Evolutionary conservation across 345 rosid species (phyloP), one percentile per base, ranked within the genome.

Genomic region (Populus pruinosa): DNA sequence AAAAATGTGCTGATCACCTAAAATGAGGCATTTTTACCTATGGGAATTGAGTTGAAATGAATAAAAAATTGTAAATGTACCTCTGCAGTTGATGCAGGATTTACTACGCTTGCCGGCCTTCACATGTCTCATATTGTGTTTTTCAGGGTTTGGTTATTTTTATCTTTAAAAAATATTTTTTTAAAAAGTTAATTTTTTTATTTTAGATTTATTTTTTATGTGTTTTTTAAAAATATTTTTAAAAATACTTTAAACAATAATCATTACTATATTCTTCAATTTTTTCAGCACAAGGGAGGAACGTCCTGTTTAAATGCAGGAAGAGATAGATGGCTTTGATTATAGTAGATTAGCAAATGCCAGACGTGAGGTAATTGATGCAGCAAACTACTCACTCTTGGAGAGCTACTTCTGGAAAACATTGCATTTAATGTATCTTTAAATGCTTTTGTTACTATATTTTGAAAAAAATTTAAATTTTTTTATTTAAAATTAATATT

Each of bases 11-110:
- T 33, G 36, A 33, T 33, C 0, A 4, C 43, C 43, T 31, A 17
- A n/a, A 44, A 41, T 49, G 36, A 47, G 8, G 56, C 47, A 63
- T 5, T 56, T 73, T 69, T 18, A 59, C 76, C 71, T 1, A 8
- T 41, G 64, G n/a, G 27, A 67, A 11, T 4, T 25, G 6, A 47
- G 65, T 4, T 33, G 36, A 33, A 5, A 33, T 4, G 5, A 33
- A 4, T 33, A 33, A 23, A 74, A 38, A 77, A 67, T 67, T 14
- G 50, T 71, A 64, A 81, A 74, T 72, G 68, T 83, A 95, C 98
- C 98, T 92, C 97, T 13, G 86, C 71, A 82, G 87, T 85, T 66
- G 90, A 88, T 39, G 86, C 14, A 44, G 87, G 77, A 79, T 92
- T 92, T 7, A 85, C 77, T 8, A 76, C 78, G 92, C 89, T 82